These are phyloP conservation scores for Stentor roeselii DNA, from an alignment of 73 alveolate genomes.

Conservation along the genomic window DNA sequence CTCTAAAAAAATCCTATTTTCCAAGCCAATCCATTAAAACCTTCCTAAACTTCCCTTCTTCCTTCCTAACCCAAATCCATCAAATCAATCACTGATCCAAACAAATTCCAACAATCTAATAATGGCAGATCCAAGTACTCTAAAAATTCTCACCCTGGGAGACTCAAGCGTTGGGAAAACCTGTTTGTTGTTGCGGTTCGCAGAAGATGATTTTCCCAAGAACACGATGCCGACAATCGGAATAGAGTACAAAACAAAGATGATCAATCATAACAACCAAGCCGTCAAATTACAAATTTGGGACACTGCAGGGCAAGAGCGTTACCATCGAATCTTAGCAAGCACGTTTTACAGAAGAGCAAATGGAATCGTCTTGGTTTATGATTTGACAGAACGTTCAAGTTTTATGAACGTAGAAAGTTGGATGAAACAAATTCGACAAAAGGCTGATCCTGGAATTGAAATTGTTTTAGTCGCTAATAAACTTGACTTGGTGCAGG, in stretches of 20 bases:
- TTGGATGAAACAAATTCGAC: slow-evolving; percentile 77
- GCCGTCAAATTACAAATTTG: slow-evolving; percentile 71
- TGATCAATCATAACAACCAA: slow-evolving; percentile 65
- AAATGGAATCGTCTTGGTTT: slow-evolving; percentile 85
- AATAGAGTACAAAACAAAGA: slow-evolving; percentile 77
- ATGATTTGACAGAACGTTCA: slow-evolving; percentile 71
- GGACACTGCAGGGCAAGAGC: slow-evolving; percentile 97
- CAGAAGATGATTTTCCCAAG: slow-evolving; percentile 72
- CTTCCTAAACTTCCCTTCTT: too few relatives aligned
- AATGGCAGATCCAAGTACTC: slow-evolving; percentile 9
- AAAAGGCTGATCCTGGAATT: slow-evolving; percentile 69
- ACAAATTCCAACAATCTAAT: too few relatives aligned
- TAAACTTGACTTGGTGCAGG: slow-evolving; percentile 59
- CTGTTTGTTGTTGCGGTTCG: slow-evolving; percentile 66
- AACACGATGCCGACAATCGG: slow-evolving; percentile 81
- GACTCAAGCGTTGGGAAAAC: slow-evolving; percentile 89
- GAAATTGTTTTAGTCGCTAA: slow-evolving; percentile 74
- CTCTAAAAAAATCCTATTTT: too few relatives aligned
- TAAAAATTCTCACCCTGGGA: slow-evolving; percentile 76
- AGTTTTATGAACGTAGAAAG: slow-evolving; percentile 63
- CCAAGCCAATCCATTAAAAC: too few relatives aligned
- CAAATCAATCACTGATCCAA: too few relatives aligned
- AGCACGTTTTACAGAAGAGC: slow-evolving; percentile 91
- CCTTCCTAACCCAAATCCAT: too few relatives aligned
- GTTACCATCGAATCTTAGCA: slow-evolving; percentile 82